Percentiles rank a stretch among this genome's conserved stretches.
These are phyloP conservation scores for Trichosporon asahii DNA, from an alignment of 1,284 basidiomycete genomes.

Conservation along the genomic window DNA sequence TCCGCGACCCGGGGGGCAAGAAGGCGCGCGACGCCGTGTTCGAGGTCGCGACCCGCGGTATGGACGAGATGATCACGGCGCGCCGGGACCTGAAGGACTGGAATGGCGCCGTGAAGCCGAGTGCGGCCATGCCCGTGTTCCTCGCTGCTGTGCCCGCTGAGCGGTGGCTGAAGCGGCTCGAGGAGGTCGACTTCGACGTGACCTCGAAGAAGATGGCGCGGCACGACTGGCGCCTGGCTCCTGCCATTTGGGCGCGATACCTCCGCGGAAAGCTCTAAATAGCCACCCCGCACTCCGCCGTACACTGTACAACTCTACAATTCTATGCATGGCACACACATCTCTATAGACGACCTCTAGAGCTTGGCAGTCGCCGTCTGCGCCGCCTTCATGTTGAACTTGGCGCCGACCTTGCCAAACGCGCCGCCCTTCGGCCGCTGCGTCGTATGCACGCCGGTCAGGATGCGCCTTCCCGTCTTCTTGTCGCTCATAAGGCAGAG, in stretches of 20 bases:
- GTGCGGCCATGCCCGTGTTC: constrained; percentile 70
- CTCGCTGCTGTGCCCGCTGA: constrained; percentile 72
- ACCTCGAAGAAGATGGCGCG: constrained; percentile 68
- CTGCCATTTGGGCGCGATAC: constrained; percentile 71
- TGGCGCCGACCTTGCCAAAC: background rate
- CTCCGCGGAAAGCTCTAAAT: constrained; percentile 51
- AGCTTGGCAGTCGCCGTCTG: background rate
- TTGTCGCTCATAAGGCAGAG: constrained; percentile 14
- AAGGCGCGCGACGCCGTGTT: constrained; percentile 64
- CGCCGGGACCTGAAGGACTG: constrained; percentile 68
- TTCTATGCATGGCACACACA: background rate
- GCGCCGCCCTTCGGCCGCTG: constrained; percentile 4
- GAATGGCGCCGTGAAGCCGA: constrained; percentile 61
- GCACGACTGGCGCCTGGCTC: constrained; percentile 81
- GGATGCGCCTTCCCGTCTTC: constrained; percentile 12
- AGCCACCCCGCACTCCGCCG: too few relatives aligned
- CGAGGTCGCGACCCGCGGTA: constrained; percentile 83
- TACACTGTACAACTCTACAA: background rate
- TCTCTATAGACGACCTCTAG: background rate
- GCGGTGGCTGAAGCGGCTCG: constrained; percentile 65
- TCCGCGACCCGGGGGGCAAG: constrained; percentile 59
- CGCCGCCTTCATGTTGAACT: background rate
- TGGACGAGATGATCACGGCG: constrained; percentile 84
- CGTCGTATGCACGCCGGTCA: constrained; percentile 15
- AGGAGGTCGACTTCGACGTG: constrained; percentile 75